Conservation (phyloP, 768 basidiomycete species). For the Agrocybe praecox region DNA sequence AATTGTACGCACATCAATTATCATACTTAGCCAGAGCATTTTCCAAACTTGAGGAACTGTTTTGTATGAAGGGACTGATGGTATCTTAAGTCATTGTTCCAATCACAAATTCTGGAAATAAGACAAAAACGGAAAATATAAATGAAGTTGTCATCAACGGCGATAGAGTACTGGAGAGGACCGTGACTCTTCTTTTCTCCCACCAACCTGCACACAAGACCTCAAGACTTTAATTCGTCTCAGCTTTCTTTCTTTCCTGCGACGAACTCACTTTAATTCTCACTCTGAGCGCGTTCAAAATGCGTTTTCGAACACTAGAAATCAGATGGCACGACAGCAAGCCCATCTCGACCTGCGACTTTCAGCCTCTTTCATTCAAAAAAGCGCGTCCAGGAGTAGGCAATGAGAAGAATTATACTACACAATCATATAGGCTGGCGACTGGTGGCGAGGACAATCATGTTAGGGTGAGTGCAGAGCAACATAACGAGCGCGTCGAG, state of each 20-base stretch:
- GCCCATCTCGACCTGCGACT: slow-evolving; percentile 96
- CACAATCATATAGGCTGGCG: slow-evolving; percentile 86
- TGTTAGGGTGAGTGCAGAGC: slow-evolving; percentile 74
- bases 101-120: no score
- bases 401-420: slow-evolving; percentile 57
- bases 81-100: neutral
- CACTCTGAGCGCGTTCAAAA: slow-evolving; percentile 29
- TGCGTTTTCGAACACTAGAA: slow-evolving; percentile 90
- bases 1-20: neutral
- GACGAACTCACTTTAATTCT: neutral
- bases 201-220: slow-evolving; percentile 13
- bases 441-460: slow-evolving; percentile 97
- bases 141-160: slow-evolving; percentile 17
- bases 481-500: slow-evolving; percentile 1
- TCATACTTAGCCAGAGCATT: no score
- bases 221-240: no score
- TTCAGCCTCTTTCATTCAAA: slow-evolving; percentile 84
- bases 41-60: no score
- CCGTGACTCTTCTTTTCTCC: slow-evolving; percentile 17
- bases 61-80: neutral
- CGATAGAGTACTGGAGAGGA: slow-evolving; percentile 11
- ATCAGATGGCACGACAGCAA: slow-evolving; percentile 97
- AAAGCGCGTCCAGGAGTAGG: slow-evolving; percentile 68
- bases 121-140: slow-evolving; percentile 6
- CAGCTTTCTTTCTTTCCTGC: slow-evolving; percentile 3